These are phyloP conservation scores for Diddensiella caesifluorescens DNA, from an alignment of 805 yeast species.

Conservation along the genomic window DNA sequence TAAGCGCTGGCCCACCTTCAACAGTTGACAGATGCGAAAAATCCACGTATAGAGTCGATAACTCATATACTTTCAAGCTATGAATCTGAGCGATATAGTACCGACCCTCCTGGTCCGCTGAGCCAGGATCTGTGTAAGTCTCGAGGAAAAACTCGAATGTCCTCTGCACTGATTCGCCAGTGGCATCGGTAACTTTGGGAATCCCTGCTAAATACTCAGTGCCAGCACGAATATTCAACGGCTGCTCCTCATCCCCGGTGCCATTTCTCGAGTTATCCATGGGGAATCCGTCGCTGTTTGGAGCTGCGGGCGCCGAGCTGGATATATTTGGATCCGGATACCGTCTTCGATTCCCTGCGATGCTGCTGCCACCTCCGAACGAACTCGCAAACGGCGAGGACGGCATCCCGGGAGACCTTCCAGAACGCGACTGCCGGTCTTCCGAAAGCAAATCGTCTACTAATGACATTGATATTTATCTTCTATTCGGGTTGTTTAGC, in stretches of 20 bases:
- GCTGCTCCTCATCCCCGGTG: conserved; percentile 11
- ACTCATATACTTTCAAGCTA: conserved; percentile 70
- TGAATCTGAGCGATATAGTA: conserved; percentile 75
- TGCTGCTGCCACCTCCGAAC: background rate
- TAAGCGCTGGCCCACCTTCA: conserved; percentile 68
- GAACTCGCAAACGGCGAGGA: conserved; percentile 6
- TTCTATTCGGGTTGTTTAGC: background rate
- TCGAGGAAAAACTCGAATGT: conserved; percentile 81
- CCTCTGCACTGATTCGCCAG: conserved; percentile 91
- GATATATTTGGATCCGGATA: background rate
- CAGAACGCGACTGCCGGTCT: background rate
- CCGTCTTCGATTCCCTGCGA: too few relatives aligned
- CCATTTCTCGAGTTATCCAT: background rate
- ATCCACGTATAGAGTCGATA: conserved; percentile 77
- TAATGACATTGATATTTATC: too few relatives aligned
- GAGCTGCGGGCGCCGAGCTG: conserved; percentile 7
- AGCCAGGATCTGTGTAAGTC: conserved; percentile 46
- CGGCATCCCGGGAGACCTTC: conserved; percentile 4
- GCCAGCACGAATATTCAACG: conserved; percentile 9
- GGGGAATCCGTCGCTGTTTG: conserved; percentile 10
- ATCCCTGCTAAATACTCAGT: conserved; percentile 40
- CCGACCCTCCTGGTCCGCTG: conserved; percentile 41
- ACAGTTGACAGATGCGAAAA: conserved; percentile 68
- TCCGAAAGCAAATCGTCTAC: conserved; percentile 13
- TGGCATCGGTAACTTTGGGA: conserved; percentile 81